A percentile compares a stretch with the other conserved stretches of the same genome.
These are phyloP conservation scores for Pleomassaria siparia DNA, from an alignment of 2,329 filamentous ascomycete species.

Conservation along the genomic window DNA sequence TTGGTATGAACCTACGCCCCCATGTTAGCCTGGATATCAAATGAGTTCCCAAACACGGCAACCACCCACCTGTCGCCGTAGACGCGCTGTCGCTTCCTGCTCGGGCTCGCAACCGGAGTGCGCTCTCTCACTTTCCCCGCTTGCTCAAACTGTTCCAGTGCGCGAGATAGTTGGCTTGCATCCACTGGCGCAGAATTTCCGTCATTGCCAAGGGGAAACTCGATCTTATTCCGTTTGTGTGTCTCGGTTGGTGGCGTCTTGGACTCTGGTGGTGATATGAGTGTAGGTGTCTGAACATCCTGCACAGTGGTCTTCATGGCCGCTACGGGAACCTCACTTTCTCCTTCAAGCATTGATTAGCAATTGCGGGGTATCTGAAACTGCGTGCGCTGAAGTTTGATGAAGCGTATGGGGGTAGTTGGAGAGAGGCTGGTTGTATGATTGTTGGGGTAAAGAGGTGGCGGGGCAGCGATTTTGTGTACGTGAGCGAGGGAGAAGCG, in stretches of 20 bases:
- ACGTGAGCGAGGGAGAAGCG: neutral
- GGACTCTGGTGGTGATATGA: constrained; percentile 59
- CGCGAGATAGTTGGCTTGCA: constrained; percentile 60
- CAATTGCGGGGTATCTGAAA: neutral
- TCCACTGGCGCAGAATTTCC: constrained; percentile 58
- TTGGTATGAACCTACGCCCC: constrained; percentile 80
- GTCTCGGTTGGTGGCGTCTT: constrained; percentile 61
- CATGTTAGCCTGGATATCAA: constrained; percentile 5
- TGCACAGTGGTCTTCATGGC: constrained; percentile 22
- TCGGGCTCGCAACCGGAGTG: constrained; percentile 66
- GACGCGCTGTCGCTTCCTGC: constrained; percentile 67
- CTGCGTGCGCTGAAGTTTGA: neutral
- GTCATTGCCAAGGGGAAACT: constrained; percentile 31
- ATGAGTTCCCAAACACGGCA: constrained; percentile 1
- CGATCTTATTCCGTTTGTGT: constrained; percentile 49
- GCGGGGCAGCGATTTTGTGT: neutral
- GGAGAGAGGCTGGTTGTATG: neutral
- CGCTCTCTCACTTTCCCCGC: constrained; percentile 60
- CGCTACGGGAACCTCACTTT: constrained; percentile 15
- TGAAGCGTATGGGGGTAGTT: no score
- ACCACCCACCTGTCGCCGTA: constrained; percentile 56
- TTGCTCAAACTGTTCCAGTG: constrained; percentile 63
- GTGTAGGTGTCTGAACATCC: constrained; percentile 46
- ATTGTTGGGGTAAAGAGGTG: neutral
- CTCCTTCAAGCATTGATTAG: constrained; percentile 20